A percentile compares a stretch with the other conserved stretches of the same genome.
Conservation (phyloP, 1,284 basidiomycete species). For the Termitomyces sp. region DNA sequence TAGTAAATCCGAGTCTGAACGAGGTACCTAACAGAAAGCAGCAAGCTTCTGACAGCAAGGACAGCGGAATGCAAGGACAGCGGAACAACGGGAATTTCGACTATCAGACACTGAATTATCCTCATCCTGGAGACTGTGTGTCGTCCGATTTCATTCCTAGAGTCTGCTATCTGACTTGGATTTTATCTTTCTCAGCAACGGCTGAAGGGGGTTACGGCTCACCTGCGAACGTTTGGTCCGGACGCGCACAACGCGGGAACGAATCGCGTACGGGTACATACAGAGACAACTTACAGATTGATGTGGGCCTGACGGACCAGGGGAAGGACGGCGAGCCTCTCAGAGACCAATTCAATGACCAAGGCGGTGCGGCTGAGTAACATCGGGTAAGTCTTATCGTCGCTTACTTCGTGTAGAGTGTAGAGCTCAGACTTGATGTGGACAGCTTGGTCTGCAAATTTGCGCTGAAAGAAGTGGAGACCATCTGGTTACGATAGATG, state of each 20-base stretch:
- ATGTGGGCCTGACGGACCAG: slow-evolving; percentile 6
- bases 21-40: slow-evolving; percentile 2
- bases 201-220: slow-evolving; percentile 16
- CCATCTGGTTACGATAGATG: no score
- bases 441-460: no score
- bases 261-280: slow-evolving; percentile 6
- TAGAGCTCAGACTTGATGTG: not conserved
- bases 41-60: not conserved
- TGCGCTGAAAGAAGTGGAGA: no score
- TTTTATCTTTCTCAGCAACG: slow-evolving; percentile 7
- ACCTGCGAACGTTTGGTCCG: slow-evolving; percentile 15
- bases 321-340: slow-evolving; percentile 11
- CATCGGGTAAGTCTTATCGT: not conserved
- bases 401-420: not conserved
- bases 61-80: not conserved
- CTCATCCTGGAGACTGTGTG: slow-evolving; percentile 13
- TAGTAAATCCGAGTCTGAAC: slow-evolving; percentile 7
- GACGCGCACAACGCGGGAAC: slow-evolving; percentile 16
- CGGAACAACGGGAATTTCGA: not conserved
- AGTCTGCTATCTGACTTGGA: not conserved
- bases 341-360: slow-evolving; percentile 11
- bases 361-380: not conserved
- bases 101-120: slow-evolving; percentile 14
- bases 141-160: not conserved
- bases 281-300: not conserved